Evolutionary conservation across 768 basidiomycete genomes (phyloP).

Genomic region (Termitomyces heimii): DNA sequence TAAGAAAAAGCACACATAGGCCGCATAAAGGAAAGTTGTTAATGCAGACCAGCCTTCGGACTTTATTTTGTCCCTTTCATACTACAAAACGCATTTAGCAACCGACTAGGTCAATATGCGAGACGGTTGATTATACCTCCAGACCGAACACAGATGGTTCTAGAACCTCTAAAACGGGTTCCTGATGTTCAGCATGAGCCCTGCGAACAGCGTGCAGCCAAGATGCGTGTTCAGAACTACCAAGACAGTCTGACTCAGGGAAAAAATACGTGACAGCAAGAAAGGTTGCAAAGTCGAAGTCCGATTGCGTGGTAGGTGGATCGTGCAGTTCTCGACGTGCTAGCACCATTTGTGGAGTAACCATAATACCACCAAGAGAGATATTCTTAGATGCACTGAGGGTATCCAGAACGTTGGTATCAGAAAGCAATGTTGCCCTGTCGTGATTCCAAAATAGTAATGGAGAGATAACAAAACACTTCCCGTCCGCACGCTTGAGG

Average conservation of each 20-base stretch:
- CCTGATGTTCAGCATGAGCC: conserved; percentile 28
- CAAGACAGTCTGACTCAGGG: conserved; percentile 65
- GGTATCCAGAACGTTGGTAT: conserved; percentile 53
- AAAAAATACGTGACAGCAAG: conserved; percentile 83
- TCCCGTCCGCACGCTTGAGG: conserved; percentile 42
- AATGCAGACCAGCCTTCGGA: conserved; percentile 50
- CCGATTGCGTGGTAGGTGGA: conserved; percentile 37
- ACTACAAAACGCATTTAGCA: conserved; percentile 31
- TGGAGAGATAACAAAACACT: conserved; percentile 71
- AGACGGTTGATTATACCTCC: conserved; percentile 25
- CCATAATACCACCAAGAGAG: conserved; percentile 54
- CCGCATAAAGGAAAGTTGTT: conserved; percentile 66
- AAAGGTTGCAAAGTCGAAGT: conserved; percentile 60
- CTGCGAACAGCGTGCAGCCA: conserved; percentile 55
- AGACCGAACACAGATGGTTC: conserved; percentile 40
- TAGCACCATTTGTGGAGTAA: conserved; percentile 73
- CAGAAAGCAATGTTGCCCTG: conserved; percentile 42
- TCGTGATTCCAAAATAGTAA: conserved; percentile 72
- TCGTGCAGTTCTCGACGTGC: conserved; percentile 60
- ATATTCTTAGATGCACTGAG: conserved; percentile 48
- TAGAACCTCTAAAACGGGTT: conserved; percentile 22
- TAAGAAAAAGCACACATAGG: conserved; percentile 69
- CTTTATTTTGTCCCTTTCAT: conserved; percentile 42
- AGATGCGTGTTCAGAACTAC: conserved; percentile 49
- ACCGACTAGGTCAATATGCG: neutral